Conservation (phyloP, 768 basidiomycete genomes). For the Leccinum fibrillosum region DNA sequence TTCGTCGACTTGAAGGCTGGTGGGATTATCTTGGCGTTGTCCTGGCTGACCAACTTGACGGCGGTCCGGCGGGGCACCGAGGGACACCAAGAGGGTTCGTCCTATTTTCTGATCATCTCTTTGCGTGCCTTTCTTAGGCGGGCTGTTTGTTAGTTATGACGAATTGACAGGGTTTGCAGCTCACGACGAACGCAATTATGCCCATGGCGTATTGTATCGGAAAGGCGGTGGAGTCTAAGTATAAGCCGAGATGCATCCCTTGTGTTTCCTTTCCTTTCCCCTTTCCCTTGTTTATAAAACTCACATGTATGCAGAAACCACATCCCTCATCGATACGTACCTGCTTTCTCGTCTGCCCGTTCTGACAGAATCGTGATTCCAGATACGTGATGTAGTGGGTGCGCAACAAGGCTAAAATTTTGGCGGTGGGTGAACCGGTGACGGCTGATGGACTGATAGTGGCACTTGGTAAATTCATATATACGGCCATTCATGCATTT, state of each 20-base stretch:
- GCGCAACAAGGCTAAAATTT: too few relatives aligned
- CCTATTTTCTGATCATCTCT: neutral
- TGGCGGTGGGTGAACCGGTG: too few relatives aligned
- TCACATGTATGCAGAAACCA: too few relatives aligned
- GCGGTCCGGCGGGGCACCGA: slow-evolving; percentile 32
- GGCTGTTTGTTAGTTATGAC: neutral
- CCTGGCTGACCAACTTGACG: slow-evolving; percentile 65
- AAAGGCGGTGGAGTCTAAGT: slow-evolving; percentile 48
- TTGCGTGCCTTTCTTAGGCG: neutral
- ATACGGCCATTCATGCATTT: too few relatives aligned
- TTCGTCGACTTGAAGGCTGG: slow-evolving; percentile 42
- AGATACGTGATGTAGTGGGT: too few relatives aligned
- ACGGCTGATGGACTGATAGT: too few relatives aligned
- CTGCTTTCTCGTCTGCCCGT: too few relatives aligned
- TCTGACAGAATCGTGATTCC: too few relatives aligned
- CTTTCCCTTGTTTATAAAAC: too few relatives aligned
- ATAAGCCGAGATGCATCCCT: slow-evolving; percentile 34
- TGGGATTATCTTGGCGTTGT: slow-evolving; percentile 57
- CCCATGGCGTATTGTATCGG: slow-evolving; percentile 65
- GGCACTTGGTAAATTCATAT: too few relatives aligned
- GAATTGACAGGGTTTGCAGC: slow-evolving; percentile 3
- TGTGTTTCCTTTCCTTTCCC: too few relatives aligned
- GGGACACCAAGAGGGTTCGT: slow-evolving; percentile 62
- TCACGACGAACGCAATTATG: slow-evolving; percentile 62
- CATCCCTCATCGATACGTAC: too few relatives aligned